These are phyloP conservation scores for Powellomyces hirtus DNA, from an alignment of 192 early-diverging fungal genomes.

Conservation along the genomic window DNA sequence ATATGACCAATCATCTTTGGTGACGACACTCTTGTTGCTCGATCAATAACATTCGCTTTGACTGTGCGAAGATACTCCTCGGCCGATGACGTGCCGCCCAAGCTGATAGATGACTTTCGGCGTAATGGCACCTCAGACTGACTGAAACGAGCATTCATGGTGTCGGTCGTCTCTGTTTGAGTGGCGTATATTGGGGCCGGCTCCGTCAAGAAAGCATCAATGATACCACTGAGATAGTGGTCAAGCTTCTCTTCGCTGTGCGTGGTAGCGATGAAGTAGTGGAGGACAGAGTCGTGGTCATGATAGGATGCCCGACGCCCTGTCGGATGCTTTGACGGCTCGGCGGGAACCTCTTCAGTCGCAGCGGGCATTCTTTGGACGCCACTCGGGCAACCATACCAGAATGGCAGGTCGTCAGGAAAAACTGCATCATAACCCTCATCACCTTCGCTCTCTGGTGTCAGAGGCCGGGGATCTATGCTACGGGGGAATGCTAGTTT, in stretches of 20 bases:
- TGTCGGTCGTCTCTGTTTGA: constrained; percentile 20
- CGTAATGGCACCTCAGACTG: constrained; percentile 29
- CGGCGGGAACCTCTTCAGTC: not conserved
- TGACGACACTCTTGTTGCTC: constrained; percentile 46
- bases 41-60: constrained; percentile 51
- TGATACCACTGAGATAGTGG: constrained; percentile 43
- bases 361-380: constrained; percentile 2
- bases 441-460: constrained; percentile 16
- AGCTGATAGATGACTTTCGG: not conserved
- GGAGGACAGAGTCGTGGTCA: constrained; percentile 49
- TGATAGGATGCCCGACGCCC: constrained; percentile 27
- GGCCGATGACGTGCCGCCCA: constrained; percentile 12
- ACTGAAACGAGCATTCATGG: constrained; percentile 26
- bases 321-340: not conserved
- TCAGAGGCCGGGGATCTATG: constrained; percentile 3
- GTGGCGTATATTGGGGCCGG: constrained; percentile 44
- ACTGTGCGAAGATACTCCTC: constrained; percentile 46
- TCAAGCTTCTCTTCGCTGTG: constrained; percentile 46
- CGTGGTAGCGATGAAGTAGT: constrained; percentile 50
- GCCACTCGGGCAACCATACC: constrained; percentile 29
- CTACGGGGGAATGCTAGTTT: too few relatives aligned
- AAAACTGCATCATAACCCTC: constrained; percentile 26
- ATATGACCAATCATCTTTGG: constrained; percentile 60
- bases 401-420: constrained; percentile 34
- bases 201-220: constrained; percentile 42